These are phyloP conservation scores for Microsporum ferrugineum DNA, from an alignment of 2,329 filamentous ascomycete genomes.

Conservation along the genomic window DNA sequence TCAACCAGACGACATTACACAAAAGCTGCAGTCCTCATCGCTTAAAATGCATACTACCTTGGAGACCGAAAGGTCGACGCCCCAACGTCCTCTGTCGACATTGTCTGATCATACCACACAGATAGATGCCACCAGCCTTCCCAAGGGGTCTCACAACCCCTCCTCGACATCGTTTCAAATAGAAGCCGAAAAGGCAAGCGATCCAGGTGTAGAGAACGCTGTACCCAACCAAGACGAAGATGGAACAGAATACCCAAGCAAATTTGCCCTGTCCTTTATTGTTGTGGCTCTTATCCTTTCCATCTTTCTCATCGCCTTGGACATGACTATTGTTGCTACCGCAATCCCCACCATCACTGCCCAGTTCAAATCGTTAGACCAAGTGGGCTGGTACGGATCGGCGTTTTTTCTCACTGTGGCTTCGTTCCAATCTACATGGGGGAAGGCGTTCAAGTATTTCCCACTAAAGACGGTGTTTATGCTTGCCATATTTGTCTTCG, in stretches of 20 bases:
- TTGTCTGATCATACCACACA: slow-evolving; percentile 7
- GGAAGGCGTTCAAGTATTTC: slow-evolving; percentile 34
- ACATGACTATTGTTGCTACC: slow-evolving; percentile 23
- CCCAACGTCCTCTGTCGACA: background rate
- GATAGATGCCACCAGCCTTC: background rate
- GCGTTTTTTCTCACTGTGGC: slow-evolving; percentile 24
- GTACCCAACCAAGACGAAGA: background rate
- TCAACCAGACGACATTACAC: background rate
- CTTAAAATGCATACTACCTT: background rate
- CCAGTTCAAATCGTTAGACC: slow-evolving; percentile 25
- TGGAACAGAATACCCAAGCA: slow-evolving; percentile 7
- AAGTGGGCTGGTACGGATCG: slow-evolving; percentile 30
- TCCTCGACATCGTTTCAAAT: background rate
- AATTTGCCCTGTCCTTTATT: slow-evolving; percentile 10
- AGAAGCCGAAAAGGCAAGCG: background rate
- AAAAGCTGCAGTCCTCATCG: background rate
- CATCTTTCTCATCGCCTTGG: slow-evolving; percentile 13
- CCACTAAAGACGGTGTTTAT: slow-evolving; percentile 28
- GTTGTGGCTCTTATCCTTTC: slow-evolving; percentile 11
- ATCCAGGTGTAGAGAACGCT: background rate
- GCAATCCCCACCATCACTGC: slow-evolving; percentile 28
- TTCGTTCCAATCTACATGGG: slow-evolving; percentile 24
- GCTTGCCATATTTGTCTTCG: slow-evolving; percentile 21
- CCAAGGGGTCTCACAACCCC: background rate
- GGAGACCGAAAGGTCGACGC: background rate